phyloP scores from a whole-genome alignment of 202 grass and related monocot genomes.

The Setaria italica region DNA sequence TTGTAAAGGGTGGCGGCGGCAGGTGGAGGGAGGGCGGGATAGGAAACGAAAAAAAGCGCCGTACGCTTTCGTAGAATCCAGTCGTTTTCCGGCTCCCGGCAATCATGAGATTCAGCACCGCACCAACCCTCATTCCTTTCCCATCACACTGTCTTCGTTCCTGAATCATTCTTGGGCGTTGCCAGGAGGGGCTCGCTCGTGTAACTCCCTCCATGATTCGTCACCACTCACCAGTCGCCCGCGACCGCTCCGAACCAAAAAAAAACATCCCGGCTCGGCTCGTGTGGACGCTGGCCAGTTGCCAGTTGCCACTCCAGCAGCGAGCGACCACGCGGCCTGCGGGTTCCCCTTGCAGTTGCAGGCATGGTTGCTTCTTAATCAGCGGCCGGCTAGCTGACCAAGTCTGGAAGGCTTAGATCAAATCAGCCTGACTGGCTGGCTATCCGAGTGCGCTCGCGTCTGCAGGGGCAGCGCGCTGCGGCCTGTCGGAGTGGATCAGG shows the following conservation, averaged over 20 bases:
- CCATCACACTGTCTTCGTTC: too few species aligned
- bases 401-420: too few species aligned
- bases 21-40: not conserved
- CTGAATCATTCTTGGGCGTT: not conserved
- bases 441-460: too few species aligned
- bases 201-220: not conserved
- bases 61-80: constrained; percentile 27
- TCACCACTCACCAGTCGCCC: not conserved
- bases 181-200: not conserved
- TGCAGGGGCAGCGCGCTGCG: too few species aligned
- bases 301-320: too few species aligned
- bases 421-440: too few species aligned
- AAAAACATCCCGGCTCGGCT: not conserved
- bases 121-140: constrained; percentile 11
- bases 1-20: constrained; percentile 32
- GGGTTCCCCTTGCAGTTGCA: not conserved
- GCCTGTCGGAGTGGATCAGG: too few species aligned
- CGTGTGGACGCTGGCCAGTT: too few species aligned
- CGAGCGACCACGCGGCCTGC: too few species aligned
- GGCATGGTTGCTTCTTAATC: not conserved
- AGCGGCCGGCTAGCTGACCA: too few species aligned
- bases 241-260: not conserved
- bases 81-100: constrained; percentile 12
- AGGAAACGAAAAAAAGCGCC: not conserved
- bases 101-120: constrained; percentile 42